Conservation (phyloP, 129 eudicot species). For the Kitagawia praeruptora region DNA sequence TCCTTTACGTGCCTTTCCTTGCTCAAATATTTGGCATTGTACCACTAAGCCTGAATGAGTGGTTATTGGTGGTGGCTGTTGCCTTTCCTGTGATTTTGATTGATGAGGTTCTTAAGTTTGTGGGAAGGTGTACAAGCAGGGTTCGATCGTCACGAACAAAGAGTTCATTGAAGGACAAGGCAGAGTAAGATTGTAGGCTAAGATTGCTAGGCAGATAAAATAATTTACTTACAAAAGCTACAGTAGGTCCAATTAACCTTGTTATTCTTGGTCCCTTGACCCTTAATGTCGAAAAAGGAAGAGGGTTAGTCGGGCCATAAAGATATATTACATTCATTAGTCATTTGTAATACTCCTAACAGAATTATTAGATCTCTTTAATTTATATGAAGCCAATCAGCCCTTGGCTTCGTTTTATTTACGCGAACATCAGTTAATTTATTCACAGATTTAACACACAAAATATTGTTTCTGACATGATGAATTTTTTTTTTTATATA, state of each 20-base stretch:
- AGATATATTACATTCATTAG: not conserved
- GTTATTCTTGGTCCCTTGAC: not conserved
- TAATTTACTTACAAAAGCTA: not conserved
- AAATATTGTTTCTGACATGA: no score
- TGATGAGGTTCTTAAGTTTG: slow-evolving; percentile 1
- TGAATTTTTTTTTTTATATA: no score
- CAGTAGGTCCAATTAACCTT: not conserved
- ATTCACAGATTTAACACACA: no score
- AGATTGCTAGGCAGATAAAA: not conserved
- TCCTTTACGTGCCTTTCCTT: slow-evolving; percentile 7
- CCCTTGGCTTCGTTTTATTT: not conserved
- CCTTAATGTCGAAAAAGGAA: not conserved
- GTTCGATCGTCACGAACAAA: not conserved
- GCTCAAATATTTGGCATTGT: slow-evolving; percentile 9
- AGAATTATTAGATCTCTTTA: not conserved
- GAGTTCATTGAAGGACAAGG: not conserved
- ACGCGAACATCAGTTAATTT: not conserved
- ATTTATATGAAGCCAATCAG: not conserved
- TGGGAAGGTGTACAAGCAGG: not conserved
- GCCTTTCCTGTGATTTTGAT: slow-evolving; percentile 4
- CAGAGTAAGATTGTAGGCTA: not conserved
- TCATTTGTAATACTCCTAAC: not conserved
- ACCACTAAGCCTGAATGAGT: slow-evolving; percentile 5
- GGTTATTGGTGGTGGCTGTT: slow-evolving; percentile 8
- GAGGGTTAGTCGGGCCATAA: not conserved